phyloP scores from a whole-genome alignment of 2,329 filamentous ascomycete species.

The Fonsecaea nubica region DNA sequence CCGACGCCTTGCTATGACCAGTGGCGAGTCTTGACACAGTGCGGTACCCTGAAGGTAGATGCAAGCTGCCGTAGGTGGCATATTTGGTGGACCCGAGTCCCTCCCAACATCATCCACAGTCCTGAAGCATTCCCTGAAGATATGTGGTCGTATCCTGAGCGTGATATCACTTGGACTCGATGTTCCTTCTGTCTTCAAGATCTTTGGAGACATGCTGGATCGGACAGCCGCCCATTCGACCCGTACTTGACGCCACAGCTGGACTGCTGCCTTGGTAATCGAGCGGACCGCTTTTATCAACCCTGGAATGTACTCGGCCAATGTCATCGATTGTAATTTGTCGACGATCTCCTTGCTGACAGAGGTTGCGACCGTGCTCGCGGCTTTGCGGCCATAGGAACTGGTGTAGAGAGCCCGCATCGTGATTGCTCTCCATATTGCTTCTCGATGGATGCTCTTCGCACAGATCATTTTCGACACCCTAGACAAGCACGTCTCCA shows the following conservation, averaged over 20 bases:
- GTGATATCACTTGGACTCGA: constrained; percentile 52
- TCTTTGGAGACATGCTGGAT: constrained; percentile 49
- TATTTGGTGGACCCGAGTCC: not conserved
- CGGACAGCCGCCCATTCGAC: constrained; percentile 63
- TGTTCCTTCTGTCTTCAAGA: constrained; percentile 44
- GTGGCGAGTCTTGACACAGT: constrained; percentile 57
- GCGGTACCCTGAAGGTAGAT: constrained; percentile 59
- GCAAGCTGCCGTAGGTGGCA: constrained; percentile 49
- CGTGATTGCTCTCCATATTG: constrained; percentile 65
- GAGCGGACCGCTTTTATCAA: constrained; percentile 59
- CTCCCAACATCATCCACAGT: not conserved
- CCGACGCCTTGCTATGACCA: constrained; percentile 49
- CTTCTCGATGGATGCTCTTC: constrained; percentile 63
- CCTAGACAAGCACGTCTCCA: constrained; percentile 60
- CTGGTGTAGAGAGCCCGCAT: constrained; percentile 64
- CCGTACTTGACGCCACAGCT: constrained; percentile 65
- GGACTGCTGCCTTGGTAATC: constrained; percentile 64
- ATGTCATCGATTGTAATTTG: constrained; percentile 61
- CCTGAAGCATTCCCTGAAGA: constrained; percentile 53
- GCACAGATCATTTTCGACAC: constrained; percentile 63
- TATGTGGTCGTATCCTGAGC: constrained; percentile 59
- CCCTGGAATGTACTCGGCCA: constrained; percentile 58
- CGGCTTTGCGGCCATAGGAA: constrained; percentile 62
- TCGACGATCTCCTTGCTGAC: constrained; percentile 65
- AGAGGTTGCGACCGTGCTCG: constrained; percentile 61